Evolutionary conservation across 2,329 filamentous ascomycete genomes (phyloP), one percentile per base, ranked within the genome.

Genomic region (Fusarium clavum): DNA sequence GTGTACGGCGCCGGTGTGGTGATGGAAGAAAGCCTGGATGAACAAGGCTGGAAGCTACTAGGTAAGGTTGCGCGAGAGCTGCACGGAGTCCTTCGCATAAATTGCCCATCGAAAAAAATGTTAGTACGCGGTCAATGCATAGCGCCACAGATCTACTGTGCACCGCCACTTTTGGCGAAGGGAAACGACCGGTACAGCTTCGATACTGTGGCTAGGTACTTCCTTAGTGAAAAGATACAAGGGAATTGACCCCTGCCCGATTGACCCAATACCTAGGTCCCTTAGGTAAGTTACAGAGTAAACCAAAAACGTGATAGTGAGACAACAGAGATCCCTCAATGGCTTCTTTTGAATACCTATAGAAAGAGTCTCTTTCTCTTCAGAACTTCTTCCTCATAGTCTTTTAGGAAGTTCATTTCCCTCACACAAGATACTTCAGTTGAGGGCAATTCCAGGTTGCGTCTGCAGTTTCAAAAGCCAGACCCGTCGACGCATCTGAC

Each of bases 101-200:
- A 41, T 46, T 46, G 32, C 34, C 34, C 34, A 11, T 29, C 40
- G 54, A 38, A 38, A 57, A 64, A 64, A 49, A 48, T 64, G 61
- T 45, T 59, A 52, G 64, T 45, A 43, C 57, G 73, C 73, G 73
- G 59, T 62, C 72, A 20, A 63, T 61, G 69, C 61, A 55, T 70
- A 56, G 34, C 56, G 70, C 72, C 67, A 73, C 65, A 57, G 3
- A 1, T 18, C 41, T 43, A 29, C 16, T 41, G 52, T 38, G 52
- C 62, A 68, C 72, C 59, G 71, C 72, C 67, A 71, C 64, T 58
- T 18, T 14, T 24, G 14, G 18, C 11, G 4, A 24, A 12, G 20
- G 22, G 34, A n/a, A 38, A 38, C 18, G 10, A 38, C 34, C 18
- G 9, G 9, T 10, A 38, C 16, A n/a, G 14, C n/a, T 14, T 48